A percentile compares a stretch with the other conserved stretches of the same genome.
These are phyloP conservation scores for Epichloe glyceriae DNA, from an alignment of 2,329 filamentous ascomycete species.

Conservation along the genomic window DNA sequence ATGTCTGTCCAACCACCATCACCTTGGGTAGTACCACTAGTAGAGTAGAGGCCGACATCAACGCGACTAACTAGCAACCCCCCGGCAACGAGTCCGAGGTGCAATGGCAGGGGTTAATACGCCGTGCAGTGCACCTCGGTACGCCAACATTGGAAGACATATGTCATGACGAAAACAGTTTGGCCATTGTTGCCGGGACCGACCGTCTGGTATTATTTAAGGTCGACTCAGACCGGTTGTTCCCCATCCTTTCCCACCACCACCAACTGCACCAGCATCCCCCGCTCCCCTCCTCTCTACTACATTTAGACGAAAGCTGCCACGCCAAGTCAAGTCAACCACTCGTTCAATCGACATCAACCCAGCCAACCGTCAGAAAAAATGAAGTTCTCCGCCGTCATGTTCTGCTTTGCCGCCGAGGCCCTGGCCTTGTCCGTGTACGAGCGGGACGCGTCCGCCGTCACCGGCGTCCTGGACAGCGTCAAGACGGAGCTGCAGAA, in stretches of 20 bases:
- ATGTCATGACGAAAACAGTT: too few species aligned
- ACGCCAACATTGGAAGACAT: too few species aligned
- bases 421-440: neutral
- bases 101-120: too few species aligned
- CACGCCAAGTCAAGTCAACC: neutral
- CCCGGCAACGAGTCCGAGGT: too few species aligned
- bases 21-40: too few species aligned
- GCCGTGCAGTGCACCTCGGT: too few species aligned
- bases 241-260: too few species aligned
- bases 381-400: neutral
- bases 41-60: too few species aligned
- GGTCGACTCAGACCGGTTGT: neutral
- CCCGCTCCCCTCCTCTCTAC: neutral
- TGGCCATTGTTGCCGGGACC: too few species aligned
- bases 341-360: neutral
- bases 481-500: constrained; percentile 8
- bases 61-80: too few species aligned
- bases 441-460: constrained; percentile 5
- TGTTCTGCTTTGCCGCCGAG: neutral
- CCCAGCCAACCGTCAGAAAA: neutral
- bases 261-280: too few species aligned
- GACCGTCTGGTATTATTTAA: neutral
- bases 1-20: too few species aligned
- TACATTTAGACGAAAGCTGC: neutral
- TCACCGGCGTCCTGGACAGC: constrained; percentile 6